phyloP scores from a whole-genome alignment of 345 rosid species.

The Pelargonium nanum region DNA sequence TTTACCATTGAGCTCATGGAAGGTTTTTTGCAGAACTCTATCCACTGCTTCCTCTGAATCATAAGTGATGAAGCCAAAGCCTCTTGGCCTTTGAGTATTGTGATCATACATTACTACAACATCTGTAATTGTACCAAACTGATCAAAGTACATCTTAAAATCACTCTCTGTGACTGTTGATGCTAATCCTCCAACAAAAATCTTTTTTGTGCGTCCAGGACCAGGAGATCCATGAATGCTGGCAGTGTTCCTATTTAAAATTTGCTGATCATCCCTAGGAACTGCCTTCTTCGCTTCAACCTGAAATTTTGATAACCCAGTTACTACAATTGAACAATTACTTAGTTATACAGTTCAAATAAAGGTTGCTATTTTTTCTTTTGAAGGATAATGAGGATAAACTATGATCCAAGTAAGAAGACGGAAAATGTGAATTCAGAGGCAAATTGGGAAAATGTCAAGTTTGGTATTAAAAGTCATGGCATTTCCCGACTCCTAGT shows the following conservation, averaged over 20 bases:
- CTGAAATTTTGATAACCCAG: conserved; percentile 29
- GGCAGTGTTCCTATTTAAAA: conserved; percentile 39
- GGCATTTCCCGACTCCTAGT: neutral
- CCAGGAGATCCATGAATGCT: conserved; percentile 54
- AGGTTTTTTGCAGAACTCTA: conserved; percentile 70
- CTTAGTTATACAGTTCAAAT: conserved; percentile 4
- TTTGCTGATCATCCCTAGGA: conserved; percentile 78
- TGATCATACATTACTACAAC: conserved; percentile 99
- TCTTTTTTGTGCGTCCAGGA: conserved; percentile 60
- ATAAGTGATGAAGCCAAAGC: conserved; percentile 94
- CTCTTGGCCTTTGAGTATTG: conserved; percentile 95
- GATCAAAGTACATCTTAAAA: conserved; percentile 78
- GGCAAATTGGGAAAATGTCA: neutral
- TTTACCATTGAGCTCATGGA: conserved; percentile 94
- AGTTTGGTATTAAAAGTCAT: neutral
- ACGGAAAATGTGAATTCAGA: neutral
- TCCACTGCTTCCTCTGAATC: conserved; percentile 92
- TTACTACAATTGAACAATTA: conserved; percentile 10
- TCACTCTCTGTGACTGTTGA: conserved; percentile 56
- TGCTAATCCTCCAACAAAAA: conserved; percentile 90
- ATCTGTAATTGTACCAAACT: conserved; percentile 73
- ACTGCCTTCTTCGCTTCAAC: conserved; percentile 98
- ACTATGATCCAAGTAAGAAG: neutral
- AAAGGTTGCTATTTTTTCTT: no score
- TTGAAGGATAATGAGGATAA: conserved; percentile 5